Evolutionary conservation across 1,139 yeast genomes (phyloP), one percentile per base, ranked within the genome.

Genomic region (Saccharomyces hybrid): DNA sequence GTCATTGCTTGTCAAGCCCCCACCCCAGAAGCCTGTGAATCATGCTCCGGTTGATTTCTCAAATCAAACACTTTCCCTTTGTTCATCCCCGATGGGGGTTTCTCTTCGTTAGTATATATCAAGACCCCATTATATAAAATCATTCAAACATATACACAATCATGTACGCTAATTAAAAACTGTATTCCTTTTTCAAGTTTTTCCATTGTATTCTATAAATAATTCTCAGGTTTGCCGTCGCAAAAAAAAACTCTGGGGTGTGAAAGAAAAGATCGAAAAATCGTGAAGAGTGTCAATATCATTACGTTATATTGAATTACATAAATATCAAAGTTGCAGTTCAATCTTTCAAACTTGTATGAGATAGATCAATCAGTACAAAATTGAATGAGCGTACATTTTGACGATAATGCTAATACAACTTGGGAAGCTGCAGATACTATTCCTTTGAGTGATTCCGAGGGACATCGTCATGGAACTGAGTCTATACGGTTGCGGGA

Each of bases 11-110:
- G 99, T 78, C 96, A 98, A 54, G 90, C 93, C 71, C 84, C 87
- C 72, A 93, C 93, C 76, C 97, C 97, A 57, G 98, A 88, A 74
- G 83, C 98, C 50, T 93, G 99, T 76, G 93, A 93, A 70, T 93
- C 93, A 99, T 93, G 99, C 78, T 91, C 98, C 60, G 98, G 98
- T 78, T 93, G 77, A 74, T 52, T 38, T 16, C 20, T 38, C 23
- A 14, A 14, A 16, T 38, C 4, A 9, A 38, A 14, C 4, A 14
- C 9, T 13, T 16, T 20, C 20, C 20, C 20, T 20, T 20, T 20
- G 20, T 20, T 20, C 20, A 20, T 20, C 20, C 20, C 20, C 20
- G 20, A 20, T 20, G 20, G 20, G 20, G 42, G 42, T 14, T 8
- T 14, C 11, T 14, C 11, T 38, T 8, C 25, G 23, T 38, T 16